A percentile compares a stretch with the other conserved stretches of the same genome.
phyloP scores from a whole-genome alignment of 768 basidiomycete genomes.

The Pluteus cervinus region DNA sequence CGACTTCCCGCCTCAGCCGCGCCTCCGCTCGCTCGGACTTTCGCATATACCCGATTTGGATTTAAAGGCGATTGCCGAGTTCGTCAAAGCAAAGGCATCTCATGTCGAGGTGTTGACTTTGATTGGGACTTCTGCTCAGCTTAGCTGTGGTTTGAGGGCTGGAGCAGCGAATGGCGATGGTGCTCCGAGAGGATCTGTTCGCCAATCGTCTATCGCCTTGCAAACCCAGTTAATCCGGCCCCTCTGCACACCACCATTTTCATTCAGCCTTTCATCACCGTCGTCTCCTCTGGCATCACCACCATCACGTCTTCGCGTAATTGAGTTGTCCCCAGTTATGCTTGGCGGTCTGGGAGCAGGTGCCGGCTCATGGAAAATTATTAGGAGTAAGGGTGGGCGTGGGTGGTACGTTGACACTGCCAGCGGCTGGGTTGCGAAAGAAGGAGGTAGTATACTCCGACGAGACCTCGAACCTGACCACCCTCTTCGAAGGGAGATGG shows the following conservation, averaged over 20 bases:
- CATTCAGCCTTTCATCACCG: constrained; percentile 41
- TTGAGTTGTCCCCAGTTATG: constrained; percentile 75
- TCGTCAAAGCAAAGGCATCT: constrained; percentile 60
- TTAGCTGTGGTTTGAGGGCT: constrained; percentile 49
- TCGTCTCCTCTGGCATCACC: constrained; percentile 31
- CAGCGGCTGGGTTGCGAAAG: constrained; percentile 68
- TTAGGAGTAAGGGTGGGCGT: constrained; percentile 88
- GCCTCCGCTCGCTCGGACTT: constrained; percentile 82
- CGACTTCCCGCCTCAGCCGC: constrained; percentile 56
- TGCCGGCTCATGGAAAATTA: constrained; percentile 79
- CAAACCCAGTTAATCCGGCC: constrained; percentile 78
- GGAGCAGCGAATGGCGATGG: constrained; percentile 23
- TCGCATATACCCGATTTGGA: constrained; percentile 76
- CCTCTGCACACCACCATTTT: constrained; percentile 73
- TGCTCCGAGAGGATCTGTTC: constrained; percentile 34
- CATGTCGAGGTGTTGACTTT: constrained; percentile 86
- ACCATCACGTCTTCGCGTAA: constrained; percentile 74
- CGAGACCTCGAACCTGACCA: constrained; percentile 57
- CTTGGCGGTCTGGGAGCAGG: constrained; percentile 72
- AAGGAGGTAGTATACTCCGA: constrained; percentile 39
- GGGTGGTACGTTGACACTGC: constrained; percentile 95
- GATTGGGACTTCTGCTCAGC: constrained; percentile 67
- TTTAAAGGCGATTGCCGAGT: constrained; percentile 58
- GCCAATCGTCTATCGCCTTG: constrained; percentile 70
- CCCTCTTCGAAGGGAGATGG: constrained; percentile 66